These are phyloP conservation scores for Camptophora hylomeconis DNA, from an alignment of 2,329 filamentous ascomycete genomes.

Conservation along the genomic window DNA sequence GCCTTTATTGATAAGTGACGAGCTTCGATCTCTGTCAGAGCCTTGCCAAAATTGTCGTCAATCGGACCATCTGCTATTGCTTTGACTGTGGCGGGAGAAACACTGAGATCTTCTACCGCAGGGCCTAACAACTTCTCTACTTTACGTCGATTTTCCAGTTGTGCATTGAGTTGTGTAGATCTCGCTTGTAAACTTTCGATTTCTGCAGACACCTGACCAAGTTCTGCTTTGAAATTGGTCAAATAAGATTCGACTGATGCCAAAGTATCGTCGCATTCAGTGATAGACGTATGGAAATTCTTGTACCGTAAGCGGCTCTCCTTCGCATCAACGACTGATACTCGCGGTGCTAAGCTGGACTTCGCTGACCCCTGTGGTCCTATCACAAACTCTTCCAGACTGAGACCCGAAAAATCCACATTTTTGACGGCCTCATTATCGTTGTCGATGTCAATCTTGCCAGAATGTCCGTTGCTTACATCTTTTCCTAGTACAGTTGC, in stretches of 20 bases:
- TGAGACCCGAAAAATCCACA: conserved; percentile 67
- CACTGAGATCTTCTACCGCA: conserved; percentile 79
- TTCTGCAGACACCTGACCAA: conserved; percentile 82
- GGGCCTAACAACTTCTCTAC: conserved; percentile 81
- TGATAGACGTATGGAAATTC: conserved; percentile 77
- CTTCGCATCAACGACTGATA: conserved; percentile 40
- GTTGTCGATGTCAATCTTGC: conserved; percentile 12
- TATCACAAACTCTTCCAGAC: conserved; percentile 57
- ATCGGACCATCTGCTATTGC: conserved; percentile 81
- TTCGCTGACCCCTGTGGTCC: conserved; percentile 28
- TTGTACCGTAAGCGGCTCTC: conserved; percentile 74
- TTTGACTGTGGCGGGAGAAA: conserved; percentile 70
- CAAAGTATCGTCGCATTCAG: conserved; percentile 78
- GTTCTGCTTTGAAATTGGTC: conserved; percentile 82
- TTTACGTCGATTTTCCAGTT: conserved; percentile 75
- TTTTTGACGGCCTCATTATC: conserved; percentile 43
- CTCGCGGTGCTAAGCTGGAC: conserved; percentile 62
- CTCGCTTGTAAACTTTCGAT: conserved; percentile 87
- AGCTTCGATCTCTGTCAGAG: conserved; percentile 71
- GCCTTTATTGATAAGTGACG: conserved; percentile 60
- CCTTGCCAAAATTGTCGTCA: conserved; percentile 77
- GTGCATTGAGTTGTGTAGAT: conserved; percentile 68
- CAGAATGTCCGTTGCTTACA: conserved; percentile 9
- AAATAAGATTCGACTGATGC: conserved; percentile 88
- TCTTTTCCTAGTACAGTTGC: conserved; percentile 40